Base-by-base conservation (phyloP, 2,329 filamentous ascomycete genomes). In the Alternaria incomplexa region DNA sequence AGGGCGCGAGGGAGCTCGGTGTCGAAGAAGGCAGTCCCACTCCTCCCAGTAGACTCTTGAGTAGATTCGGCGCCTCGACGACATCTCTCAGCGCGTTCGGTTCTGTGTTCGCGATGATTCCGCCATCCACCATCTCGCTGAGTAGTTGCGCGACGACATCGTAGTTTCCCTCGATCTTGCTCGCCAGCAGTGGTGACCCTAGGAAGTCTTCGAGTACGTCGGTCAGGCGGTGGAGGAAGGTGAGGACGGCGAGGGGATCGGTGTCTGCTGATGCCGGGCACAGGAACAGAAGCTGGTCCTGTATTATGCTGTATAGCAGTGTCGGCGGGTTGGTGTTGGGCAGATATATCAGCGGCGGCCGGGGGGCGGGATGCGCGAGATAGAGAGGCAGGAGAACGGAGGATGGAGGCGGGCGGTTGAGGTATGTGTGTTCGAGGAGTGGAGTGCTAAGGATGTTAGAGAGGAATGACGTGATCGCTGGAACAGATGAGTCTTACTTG, bases 191-290 rank as follows among this genome's bases (percentile, higher is more conserved):
- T 13, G 96, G 96, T 48, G 93, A 90, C 62, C 95, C 94, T 8
- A 99, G 85, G 77, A 97, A 98, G 76, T 97, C 95, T 81, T 98
- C 95, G 32, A 99, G 87, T 12, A 92, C 90, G 84, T 99, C 96
- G 75, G 97, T 89, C 28, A 97, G 87, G 68, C 96, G 91, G 84
- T 98, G 95, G 43, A 99, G 87, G 80, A 98, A 98, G 81, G 98
- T 95, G 67, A 98, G 89, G 43, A 93, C 90, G 6, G 97, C 88
- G 8, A 99, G 87, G 8, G 96, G 93, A 76, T 97, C 94, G 55
- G 92, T 90, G 78, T 99, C 96, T 61, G 88, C 86, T 40, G 93
- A 93, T n/a, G 90, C 88, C 0, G 95, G 93, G 12, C 93, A 89
- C 53, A 97, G 85, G 72, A 97, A 92, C 20, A 97, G 86, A 6